Percentiles rank a stretch among this genome's conserved stretches.
These are phyloP conservation scores for Ophiocordyceps sinensis DNA, from an alignment of 2,329 filamentous ascomycete species.

Conservation along the genomic window DNA sequence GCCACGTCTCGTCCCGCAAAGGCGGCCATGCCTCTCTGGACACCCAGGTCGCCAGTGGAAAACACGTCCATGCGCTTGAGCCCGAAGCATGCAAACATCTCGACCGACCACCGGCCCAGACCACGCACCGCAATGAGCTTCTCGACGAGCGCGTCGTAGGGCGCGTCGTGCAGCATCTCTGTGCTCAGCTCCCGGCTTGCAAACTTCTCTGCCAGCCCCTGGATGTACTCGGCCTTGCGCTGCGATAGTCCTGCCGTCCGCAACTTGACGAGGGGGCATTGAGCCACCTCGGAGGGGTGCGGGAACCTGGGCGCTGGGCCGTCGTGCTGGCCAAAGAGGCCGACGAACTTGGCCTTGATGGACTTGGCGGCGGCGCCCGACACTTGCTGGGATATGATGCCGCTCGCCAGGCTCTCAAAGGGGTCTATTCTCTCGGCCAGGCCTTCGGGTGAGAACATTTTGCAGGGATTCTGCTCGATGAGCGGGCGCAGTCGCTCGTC, in stretches of 20 bases:
- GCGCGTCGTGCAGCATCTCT: slow-evolving; percentile 58
- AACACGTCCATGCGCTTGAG: slow-evolving; percentile 92
- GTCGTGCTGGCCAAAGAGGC: slow-evolving; percentile 42
- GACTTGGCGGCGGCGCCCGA: slow-evolving; percentile 81
- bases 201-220: slow-evolving; percentile 75
- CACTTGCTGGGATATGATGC: slow-evolving; percentile 94
- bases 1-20: slow-evolving; percentile 70
- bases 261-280: slow-evolving; percentile 48
- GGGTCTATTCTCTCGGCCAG: slow-evolving; percentile 79
- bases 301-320: slow-evolving; percentile 44
- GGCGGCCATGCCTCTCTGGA: slow-evolving; percentile 87
- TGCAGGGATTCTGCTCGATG: slow-evolving; percentile 62
- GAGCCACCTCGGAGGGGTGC: slow-evolving; percentile 56
- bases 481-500: slow-evolving; percentile 60
- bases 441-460: slow-evolving; percentile 66
- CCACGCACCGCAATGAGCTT: slow-evolving; percentile 76
- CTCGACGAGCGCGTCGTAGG: slow-evolving; percentile 75
- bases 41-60: slow-evolving; percentile 78
- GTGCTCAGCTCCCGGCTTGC: slow-evolving; percentile 58
- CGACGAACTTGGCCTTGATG: slow-evolving; percentile 76
- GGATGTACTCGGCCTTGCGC: slow-evolving; percentile 90
- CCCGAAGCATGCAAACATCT: slow-evolving; percentile 98
- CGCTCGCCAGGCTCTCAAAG: slow-evolving; percentile 67
- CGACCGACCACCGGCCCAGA: slow-evolving; percentile 78
- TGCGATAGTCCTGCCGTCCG: slow-evolving; percentile 81